Percentiles rank a stretch among this genome's conserved stretches.
phyloP scores from a whole-genome alignment of 352 stramenopile species.

The Phytophthora tubulina region DNA sequence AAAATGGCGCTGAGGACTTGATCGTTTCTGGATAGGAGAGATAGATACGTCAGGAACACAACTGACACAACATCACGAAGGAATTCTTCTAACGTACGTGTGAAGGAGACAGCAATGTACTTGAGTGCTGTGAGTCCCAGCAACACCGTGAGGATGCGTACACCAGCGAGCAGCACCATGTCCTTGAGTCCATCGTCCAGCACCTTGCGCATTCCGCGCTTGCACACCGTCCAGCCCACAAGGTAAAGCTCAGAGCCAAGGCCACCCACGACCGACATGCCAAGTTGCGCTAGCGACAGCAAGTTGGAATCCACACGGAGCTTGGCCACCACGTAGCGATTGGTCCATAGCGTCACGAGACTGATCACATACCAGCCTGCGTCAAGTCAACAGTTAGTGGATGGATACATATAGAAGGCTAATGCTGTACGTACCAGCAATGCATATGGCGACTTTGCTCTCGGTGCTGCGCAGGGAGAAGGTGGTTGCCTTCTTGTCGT shows the following conservation, averaged over 20 bases:
- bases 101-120: slow-evolving; percentile 94
- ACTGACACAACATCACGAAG: slow-evolving; percentile 28
- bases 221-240: slow-evolving; percentile 71
- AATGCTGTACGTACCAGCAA: slow-evolving; percentile 49
- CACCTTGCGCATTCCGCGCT: slow-evolving; percentile 57
- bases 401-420: not conserved
- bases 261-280: slow-evolving; percentile 82
- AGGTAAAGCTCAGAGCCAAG: slow-evolving; percentile 76
- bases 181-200: slow-evolving; percentile 77
- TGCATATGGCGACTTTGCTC: slow-evolving; percentile 71
- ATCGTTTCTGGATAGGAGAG: slow-evolving; percentile 81
- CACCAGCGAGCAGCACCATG: slow-evolving; percentile 82
- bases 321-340: slow-evolving; percentile 82
- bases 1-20: slow-evolving; percentile 93
- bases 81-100: slow-evolving; percentile 52
- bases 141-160: slow-evolving; percentile 91
- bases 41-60: slow-evolving; percentile 17
- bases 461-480: slow-evolving; percentile 45
- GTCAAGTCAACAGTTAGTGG: slow-evolving; percentile 8
- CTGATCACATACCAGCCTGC: slow-evolving; percentile 85
- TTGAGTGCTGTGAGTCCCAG: slow-evolving; percentile 91
- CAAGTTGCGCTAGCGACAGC: slow-evolving; percentile 79
- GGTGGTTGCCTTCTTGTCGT: slow-evolving; percentile 40
- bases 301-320: slow-evolving; percentile 82
- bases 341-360: slow-evolving; percentile 86